These are phyloP conservation scores for Amanita exitialis DNA, from an alignment of 768 basidiomycete genomes.

Conservation along the genomic window DNA sequence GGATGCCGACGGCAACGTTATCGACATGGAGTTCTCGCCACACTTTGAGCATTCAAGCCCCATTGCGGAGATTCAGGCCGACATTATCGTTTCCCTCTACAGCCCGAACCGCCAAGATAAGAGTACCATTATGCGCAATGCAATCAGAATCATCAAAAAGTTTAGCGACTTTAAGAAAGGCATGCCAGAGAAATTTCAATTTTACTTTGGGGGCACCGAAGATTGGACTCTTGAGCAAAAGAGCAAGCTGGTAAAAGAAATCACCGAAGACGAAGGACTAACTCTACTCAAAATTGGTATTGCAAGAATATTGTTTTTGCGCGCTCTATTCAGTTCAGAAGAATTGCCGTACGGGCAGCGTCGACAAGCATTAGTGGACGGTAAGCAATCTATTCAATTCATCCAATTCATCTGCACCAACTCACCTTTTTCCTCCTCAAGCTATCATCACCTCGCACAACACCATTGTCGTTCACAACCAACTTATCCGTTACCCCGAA, in stretches of 20 bases:
- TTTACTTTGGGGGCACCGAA: slow-evolving; percentile 71
- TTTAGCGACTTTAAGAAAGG: slow-evolving; percentile 61
- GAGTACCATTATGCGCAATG: slow-evolving; percentile 66
- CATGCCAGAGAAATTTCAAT: slow-evolving; percentile 62
- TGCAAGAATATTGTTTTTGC: slow-evolving; percentile 63
- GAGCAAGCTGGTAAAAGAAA: slow-evolving; percentile 56
- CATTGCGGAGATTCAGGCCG: slow-evolving; percentile 77
- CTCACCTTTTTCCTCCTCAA: slow-evolving; percentile 15
- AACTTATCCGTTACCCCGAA: slow-evolving; percentile 77
- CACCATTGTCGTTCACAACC: slow-evolving; percentile 75
- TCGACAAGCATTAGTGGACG: slow-evolving; percentile 68
- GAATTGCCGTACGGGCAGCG: slow-evolving; percentile 58
- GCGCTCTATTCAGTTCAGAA: slow-evolving; percentile 72
- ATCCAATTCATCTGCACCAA: neutral
- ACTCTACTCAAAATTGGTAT: slow-evolving; percentile 81
- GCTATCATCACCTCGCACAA: slow-evolving; percentile 85
- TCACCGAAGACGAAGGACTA: slow-evolving; percentile 74
- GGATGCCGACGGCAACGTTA: slow-evolving; percentile 21
- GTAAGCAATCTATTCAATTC: slow-evolving; percentile 28
- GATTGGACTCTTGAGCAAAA: slow-evolving; percentile 62
- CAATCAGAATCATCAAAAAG: slow-evolving; percentile 69
- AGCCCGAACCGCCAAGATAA: slow-evolving; percentile 61
- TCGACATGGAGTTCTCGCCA: slow-evolving; percentile 51
- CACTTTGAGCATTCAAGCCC: slow-evolving; percentile 72
- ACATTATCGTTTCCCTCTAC: slow-evolving; percentile 82